These are phyloP conservation scores for Penicillium sp. DNA, from an alignment of 2,329 filamentous ascomycete species.

Conservation along the genomic window DNA sequence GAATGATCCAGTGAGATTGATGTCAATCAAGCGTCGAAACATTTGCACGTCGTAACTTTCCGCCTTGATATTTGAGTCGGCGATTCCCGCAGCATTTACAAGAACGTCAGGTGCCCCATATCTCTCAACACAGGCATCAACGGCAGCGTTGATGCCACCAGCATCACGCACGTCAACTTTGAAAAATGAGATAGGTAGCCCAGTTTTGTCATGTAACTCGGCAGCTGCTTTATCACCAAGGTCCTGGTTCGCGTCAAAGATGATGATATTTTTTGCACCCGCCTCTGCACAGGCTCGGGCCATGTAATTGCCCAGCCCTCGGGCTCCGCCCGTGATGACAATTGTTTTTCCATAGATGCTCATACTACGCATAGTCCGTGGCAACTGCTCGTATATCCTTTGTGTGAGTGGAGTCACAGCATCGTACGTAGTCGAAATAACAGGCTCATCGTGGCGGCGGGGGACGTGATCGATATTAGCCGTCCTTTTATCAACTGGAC, in stretches of 20 bases:
- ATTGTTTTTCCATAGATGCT: conserved; percentile 6
- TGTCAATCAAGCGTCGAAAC: conserved; percentile 11
- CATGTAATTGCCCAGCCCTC: conserved; percentile 8
- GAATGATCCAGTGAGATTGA: conserved; percentile 9
- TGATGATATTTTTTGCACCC: conserved; percentile 10
- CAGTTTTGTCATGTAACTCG: conserved; percentile 8
- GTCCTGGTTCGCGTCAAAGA: conserved; percentile 11
- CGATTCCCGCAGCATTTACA: conserved; percentile 7
- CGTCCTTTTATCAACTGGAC: no score
- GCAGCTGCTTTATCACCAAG: conserved; percentile 8
- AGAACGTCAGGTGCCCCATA: conserved; percentile 10
- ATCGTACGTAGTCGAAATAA: neutral
- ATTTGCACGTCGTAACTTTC: conserved; percentile 8
- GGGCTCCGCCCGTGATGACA: conserved; percentile 7
- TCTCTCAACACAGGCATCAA: conserved; percentile 7
- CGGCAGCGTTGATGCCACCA: conserved; percentile 4
- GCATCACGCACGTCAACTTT: conserved; percentile 8
- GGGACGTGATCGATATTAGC: no score
- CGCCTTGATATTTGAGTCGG: conserved; percentile 11
- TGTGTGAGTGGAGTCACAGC: conserved; percentile 4
- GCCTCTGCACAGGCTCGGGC: conserved; percentile 8
- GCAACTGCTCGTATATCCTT: conserved; percentile 5
- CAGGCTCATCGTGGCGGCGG: no score
- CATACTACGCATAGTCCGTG: conserved; percentile 11
- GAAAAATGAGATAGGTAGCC: conserved; percentile 7